Base-by-base conservation (phyloP, 1,139 yeast species). In the Yamadazyma dendronema region DNA sequence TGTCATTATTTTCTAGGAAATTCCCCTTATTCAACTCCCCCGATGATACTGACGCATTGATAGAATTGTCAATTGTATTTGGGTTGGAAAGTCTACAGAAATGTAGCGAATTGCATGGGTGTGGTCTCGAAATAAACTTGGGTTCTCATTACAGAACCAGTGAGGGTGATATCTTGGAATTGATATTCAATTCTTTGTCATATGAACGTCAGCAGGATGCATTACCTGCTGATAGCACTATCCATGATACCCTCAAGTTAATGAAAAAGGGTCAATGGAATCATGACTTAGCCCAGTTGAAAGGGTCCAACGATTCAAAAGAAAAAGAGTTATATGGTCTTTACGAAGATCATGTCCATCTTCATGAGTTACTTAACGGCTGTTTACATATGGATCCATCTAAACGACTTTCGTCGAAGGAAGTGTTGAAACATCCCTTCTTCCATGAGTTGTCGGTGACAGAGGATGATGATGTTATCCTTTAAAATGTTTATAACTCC, bases 11-110 rank as follows among this genome's bases (percentile, higher is more conserved):
- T 26, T 58, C 85, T 1, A 64, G 90, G 43, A 72, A 92, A 46
- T 88, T 88, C 57, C 96, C 97, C 2, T 77, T 90, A 47, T 87
- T 89, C 64, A 86, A 83, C 53, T 87, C 96, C 3, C 80, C 86
- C 2, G 97, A 92, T 61, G 98, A 92, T 56, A 79, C 84, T 2
- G 97, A 92, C 54, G 96, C 98, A 0, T 60, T 92, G 35, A 72
- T 89, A 28, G 99, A 92, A 57, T 67, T 90, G 32, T 81, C 96
- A 0, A 68, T 82, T n/a, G 70, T 94, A 3, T 90, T 87, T 62
- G 98, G 98, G 1, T 61, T 76, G 36, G 78, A 75, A n/a, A 77
- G 75, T 47, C 72, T 92, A 72, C 79, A 79, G 45, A 77, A 78
- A 47, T 81, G 90, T 50, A 95, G 97, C 4, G 76, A 78, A 40